Conservation (phyloP, 106 monocot species). For the Xerophyta viscosa region DNA sequence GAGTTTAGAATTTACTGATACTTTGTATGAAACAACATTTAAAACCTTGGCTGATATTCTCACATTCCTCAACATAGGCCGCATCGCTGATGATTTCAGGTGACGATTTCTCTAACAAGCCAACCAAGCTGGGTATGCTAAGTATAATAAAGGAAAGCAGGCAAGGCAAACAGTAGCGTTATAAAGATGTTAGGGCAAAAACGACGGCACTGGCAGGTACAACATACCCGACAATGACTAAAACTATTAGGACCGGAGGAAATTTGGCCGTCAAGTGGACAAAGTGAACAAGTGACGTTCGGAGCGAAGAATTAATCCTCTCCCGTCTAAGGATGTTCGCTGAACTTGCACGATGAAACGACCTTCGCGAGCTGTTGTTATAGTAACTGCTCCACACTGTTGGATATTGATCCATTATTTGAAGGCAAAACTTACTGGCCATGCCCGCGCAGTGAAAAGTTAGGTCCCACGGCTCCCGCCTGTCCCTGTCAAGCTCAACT, state of each 20-base stretch:
- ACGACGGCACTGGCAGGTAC: conserved; percentile 38
- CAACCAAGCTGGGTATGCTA: conserved; percentile 29
- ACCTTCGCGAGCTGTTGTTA: conserved; percentile 3
- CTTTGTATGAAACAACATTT: too few species aligned
- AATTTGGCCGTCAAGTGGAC: conserved; percentile 39
- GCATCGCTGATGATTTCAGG: too few species aligned
- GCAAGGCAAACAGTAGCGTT: conserved; percentile 35
- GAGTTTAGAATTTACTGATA: too few species aligned
- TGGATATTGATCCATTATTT: not conserved
- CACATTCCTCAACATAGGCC: too few species aligned
- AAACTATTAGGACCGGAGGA: conserved; percentile 33
- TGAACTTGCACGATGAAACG: not conserved
- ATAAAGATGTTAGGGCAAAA: conserved; percentile 27
- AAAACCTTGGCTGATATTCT: too few species aligned
- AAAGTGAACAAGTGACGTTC: conserved; percentile 28
- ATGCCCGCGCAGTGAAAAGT: conserved; percentile 3
- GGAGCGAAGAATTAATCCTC: conserved; percentile 25
- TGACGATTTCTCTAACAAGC: conserved; percentile 21
- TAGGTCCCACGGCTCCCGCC: too few species aligned
- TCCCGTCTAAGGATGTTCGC: conserved; percentile 20
- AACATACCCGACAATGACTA: conserved; percentile 33
- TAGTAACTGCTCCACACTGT: conserved; percentile 1
- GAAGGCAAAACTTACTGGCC: conserved; percentile 14
- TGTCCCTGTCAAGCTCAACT: too few species aligned
- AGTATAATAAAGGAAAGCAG: conserved; percentile 22